Evolutionary conservation across 1,139 yeast species (phyloP).

Genomic region (Blastobotrys proliferans): DNA sequence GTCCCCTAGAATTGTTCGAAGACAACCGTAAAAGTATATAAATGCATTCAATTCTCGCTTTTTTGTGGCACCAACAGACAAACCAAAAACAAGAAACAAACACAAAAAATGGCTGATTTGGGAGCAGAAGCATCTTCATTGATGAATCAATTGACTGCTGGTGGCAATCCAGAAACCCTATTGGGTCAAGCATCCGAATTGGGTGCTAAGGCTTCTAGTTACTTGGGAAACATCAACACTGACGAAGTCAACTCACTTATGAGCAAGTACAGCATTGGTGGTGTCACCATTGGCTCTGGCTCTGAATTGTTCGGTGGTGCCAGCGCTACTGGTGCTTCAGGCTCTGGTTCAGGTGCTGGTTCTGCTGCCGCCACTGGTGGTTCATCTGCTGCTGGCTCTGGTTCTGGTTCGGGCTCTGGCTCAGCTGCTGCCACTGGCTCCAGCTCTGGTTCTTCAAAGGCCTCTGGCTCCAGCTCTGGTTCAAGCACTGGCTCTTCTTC

Average conservation of each 20-base stretch:
- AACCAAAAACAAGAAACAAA: too few relatives aligned
- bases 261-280: neutral
- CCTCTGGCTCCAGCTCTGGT: neutral
- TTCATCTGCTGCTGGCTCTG: constrained; percentile 6
- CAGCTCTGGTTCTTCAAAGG: constrained; percentile 9
- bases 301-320: neutral
- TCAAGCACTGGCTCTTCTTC: constrained; percentile 8
- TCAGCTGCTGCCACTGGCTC: constrained; percentile 6
- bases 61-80: neutral
- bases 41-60: too few relatives aligned
- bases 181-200: neutral
- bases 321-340: constrained; percentile 1
- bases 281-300: neutral
- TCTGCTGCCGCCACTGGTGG: constrained; percentile 6
- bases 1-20: too few relatives aligned
- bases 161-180: neutral
- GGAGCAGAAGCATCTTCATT: neutral
- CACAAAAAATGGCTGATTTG: neutral
- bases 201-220: neutral
- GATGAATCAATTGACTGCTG: neutral
- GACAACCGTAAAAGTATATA: too few relatives aligned
- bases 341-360: constrained; percentile 1
- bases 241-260: neutral
- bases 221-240: neutral
- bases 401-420: constrained; percentile 12